Conservation (phyloP, 1,139 yeast genomes). For the Diutina pseudorugosa region DNA sequence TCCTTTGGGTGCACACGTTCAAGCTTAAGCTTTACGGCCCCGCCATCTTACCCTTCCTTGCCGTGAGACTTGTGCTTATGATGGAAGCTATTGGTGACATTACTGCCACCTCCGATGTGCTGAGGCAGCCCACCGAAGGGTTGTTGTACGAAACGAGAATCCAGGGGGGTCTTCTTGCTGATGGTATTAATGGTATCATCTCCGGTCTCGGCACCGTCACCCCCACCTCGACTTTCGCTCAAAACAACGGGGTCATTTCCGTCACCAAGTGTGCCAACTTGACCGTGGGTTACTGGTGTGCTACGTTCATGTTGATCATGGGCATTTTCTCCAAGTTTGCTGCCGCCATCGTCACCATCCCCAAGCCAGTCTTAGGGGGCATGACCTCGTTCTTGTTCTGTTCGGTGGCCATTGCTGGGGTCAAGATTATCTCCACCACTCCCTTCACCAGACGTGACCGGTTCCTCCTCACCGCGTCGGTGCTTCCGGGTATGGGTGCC, state of each 20-base stretch:
- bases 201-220: slow-evolving; percentile 73
- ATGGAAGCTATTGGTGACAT: slow-evolving; percentile 93
- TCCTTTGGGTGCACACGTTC: slow-evolving; percentile 82
- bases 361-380: slow-evolving; percentile 78
- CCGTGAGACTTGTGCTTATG: slow-evolving; percentile 68
- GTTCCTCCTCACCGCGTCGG: slow-evolving; percentile 64
- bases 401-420: slow-evolving; percentile 82
- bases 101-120: slow-evolving; percentile 86
- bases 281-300: slow-evolving; percentile 81
- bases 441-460: slow-evolving; percentile 83
- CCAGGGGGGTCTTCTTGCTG: slow-evolving; percentile 87
- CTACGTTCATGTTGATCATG: slow-evolving; percentile 71
- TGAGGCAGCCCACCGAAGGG: slow-evolving; percentile 75
- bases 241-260: slow-evolving; percentile 87
- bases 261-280: slow-evolving; percentile 84
- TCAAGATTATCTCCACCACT: slow-evolving; percentile 62
- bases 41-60: slow-evolving; percentile 71
- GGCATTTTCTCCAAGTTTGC: slow-evolving; percentile 84
- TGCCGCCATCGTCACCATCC: slow-evolving; percentile 79
- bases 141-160: slow-evolving; percentile 67
- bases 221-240: slow-evolving; percentile 88
- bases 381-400: slow-evolving; percentile 86
- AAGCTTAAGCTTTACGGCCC: slow-evolving; percentile 69
- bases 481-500: slow-evolving; percentile 72
- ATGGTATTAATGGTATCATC: slow-evolving; percentile 57